Evolutionary conservation across 2,329 filamentous ascomycete species (phyloP).

Genomic region (Bipolaris gigantea): DNA sequence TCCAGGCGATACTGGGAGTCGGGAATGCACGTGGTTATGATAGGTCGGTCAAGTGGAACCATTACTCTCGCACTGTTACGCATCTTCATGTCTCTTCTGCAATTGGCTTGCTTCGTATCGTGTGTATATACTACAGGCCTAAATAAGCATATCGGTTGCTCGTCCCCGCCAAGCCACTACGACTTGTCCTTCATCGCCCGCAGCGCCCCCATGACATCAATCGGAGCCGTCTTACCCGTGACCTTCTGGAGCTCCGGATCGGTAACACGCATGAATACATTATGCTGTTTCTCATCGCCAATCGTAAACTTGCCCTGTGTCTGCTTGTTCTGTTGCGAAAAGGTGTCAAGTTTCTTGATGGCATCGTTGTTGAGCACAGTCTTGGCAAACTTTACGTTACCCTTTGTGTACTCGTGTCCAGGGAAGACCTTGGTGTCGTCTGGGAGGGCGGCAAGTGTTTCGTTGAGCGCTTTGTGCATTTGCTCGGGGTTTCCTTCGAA

Average conservation of each 20-base stretch:
- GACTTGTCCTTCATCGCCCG: conserved; percentile 82
- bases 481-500: conserved; percentile 84
- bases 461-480: conserved; percentile 93
- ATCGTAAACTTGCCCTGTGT: conserved; percentile 97
- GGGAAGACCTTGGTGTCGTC: conserved; percentile 93
- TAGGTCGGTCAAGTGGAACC: not conserved
- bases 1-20: too few relatives aligned
- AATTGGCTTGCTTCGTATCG: not conserved
- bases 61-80: not conserved
- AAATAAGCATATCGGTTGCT: too few relatives aligned
- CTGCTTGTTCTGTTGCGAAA: conserved; percentile 77
- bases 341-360: conserved; percentile 73
- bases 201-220: conserved; percentile 82
- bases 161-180: conserved; percentile 9
- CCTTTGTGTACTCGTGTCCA: conserved; percentile 97
- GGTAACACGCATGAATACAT: conserved; percentile 93
- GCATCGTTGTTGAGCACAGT: conserved; percentile 73
- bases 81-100: not conserved
- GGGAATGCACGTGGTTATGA: too few relatives aligned
- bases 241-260: conserved; percentile 83
- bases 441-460: conserved; percentile 76
- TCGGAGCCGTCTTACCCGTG: conserved; percentile 76
- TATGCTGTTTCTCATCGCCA: conserved; percentile 95
- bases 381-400: conserved; percentile 85
- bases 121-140: too few relatives aligned